A percentile compares a stretch with the other conserved stretches of the same genome.
Conservation (phyloP, 352 stramenopile genomes). For the Globisporangium viniferum region DNA sequence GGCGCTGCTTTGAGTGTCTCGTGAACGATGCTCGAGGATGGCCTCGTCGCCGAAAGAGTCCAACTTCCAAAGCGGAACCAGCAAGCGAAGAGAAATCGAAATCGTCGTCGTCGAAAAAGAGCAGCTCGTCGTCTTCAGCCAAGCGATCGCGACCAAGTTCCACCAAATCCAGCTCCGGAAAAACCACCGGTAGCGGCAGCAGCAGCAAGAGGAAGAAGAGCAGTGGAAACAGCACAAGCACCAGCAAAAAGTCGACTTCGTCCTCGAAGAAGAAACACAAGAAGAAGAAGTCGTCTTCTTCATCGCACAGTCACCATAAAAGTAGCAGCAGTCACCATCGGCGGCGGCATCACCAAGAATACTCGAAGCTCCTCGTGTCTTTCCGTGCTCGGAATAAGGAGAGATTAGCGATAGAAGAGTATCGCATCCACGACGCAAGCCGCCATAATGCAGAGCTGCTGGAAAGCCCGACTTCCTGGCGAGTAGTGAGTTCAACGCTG, state of each 20-base stretch:
- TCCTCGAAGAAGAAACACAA: slow-evolving; percentile 65
- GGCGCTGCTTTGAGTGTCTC: slow-evolving; percentile 86
- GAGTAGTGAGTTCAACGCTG: slow-evolving; percentile 69
- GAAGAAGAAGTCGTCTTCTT: slow-evolving; percentile 66
- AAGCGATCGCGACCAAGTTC: slow-evolving; percentile 33
- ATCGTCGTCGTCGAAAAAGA: slow-evolving; percentile 26
- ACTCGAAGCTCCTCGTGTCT: slow-evolving; percentile 52
- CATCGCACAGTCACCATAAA: slow-evolving; percentile 44
- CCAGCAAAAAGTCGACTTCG: slow-evolving; percentile 53
- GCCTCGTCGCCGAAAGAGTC: slow-evolving; percentile 52
- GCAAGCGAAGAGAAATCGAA: slow-evolving; percentile 9
- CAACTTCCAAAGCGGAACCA: slow-evolving; percentile 18
- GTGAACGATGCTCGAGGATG: slow-evolving; percentile 84
- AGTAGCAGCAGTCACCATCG: slow-evolving; percentile 47
- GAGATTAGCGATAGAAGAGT: slow-evolving; percentile 52
- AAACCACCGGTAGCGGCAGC: slow-evolving; percentile 26
- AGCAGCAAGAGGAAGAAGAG: slow-evolving; percentile 42
- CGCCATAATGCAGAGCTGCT: slow-evolving; percentile 26
- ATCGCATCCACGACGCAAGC: slow-evolving; percentile 38
- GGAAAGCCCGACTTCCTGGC: slow-evolving; percentile 58
- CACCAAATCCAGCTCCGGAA: slow-evolving; percentile 44
- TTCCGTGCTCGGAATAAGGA: slow-evolving; percentile 60
- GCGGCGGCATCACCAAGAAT: slow-evolving; percentile 67
- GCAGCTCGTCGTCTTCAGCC: slow-evolving; percentile 36
- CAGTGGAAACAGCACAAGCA: slow-evolving; percentile 49